Base-by-base conservation (phyloP, 805 yeast genomes). In the Wickerhamomyces strasburgensis region DNA sequence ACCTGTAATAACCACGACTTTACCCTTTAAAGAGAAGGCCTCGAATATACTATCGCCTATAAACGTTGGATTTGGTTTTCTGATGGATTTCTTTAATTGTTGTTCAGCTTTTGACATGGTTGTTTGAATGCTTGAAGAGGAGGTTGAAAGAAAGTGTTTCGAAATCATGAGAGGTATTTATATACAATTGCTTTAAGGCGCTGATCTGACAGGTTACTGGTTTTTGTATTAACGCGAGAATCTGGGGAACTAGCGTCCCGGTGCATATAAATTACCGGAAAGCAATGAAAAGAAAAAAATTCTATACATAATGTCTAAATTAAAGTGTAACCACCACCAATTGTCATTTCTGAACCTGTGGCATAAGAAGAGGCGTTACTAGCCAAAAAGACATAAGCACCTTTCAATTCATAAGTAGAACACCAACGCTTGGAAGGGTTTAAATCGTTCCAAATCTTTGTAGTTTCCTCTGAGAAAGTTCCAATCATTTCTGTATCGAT, bases 1-100 rank as follows among this genome's bases (percentile, higher is more conserved):
- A 26, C 96, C 96, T n/a, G 94, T 84, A 40, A 86, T 74, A 3
- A 84, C 75, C 25, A 94, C 93, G 10, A 83, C 85, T 60, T 84
- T 86, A 18, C 95, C 95, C 65, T 82, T 84, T 41, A 87, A 68
- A 5, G 85, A 79, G 63, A 87, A 85, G 40, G 84, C 64, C 41
- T 82, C 89, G 38, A 80, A 59, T 16, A 80, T 79, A 51, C 69
- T 60, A 27, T 60, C 57, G 9, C 78, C 60, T 18, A 75, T 61
- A 41, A 8, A 21, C 10, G 10, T 21, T 21, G 25, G 25, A 11
- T 21, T 21, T 21, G 25, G 25, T 21, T 21, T 21, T 21, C 25
- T 21, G 25, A 21, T 21, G 7, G 25, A 21, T 7, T 8, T 21
- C 25, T 21, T 7, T 21, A 21, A 11, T 21, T 21, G 25, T 21